These are phyloP conservation scores for Russula foetens DNA, from an alignment of 768 basidiomycete species.

Conservation along the genomic window DNA sequence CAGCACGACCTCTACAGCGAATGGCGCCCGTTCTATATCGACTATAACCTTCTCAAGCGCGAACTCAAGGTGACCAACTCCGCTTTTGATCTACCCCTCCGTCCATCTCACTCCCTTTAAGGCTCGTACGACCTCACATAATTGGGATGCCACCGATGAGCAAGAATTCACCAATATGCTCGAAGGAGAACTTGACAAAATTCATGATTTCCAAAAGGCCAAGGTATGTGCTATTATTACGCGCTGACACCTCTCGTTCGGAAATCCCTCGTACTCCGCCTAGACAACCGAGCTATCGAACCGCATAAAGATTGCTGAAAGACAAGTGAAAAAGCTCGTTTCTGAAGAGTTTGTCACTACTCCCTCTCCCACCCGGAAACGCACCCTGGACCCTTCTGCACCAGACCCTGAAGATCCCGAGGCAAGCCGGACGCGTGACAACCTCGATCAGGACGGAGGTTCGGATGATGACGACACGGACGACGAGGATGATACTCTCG, in stretches of 20 bases:
- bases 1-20: conserved; percentile 82
- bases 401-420: conserved; percentile 20
- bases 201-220: conserved; percentile 84
- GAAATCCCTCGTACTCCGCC: not conserved
- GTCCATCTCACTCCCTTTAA: conserved; percentile 19
- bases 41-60: conserved; percentile 85
- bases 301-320: conserved; percentile 78
- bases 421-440: conserved; percentile 34
- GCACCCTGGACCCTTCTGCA: conserved; percentile 15
- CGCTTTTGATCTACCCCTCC: not conserved
- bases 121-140: conserved; percentile 43
- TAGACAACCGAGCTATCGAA: conserved; percentile 76
- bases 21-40: conserved; percentile 86
- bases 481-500: conserved; percentile 37
- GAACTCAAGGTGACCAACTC: conserved; percentile 61
- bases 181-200: conserved; percentile 84
- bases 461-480: conserved; percentile 58
- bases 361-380: conserved; percentile 2
- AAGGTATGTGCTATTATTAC: conserved; percentile 45
- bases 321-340: conserved; percentile 72
- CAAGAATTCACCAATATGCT: conserved; percentile 71
- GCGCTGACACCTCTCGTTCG: not conserved
- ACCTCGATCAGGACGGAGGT: conserved; percentile 45
- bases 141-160: conserved; percentile 78
- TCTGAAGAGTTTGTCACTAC: conserved; percentile 36